Percentiles rank a stretch among this genome's conserved stretches.
Evolutionary conservation across 352 stramenopile species (phyloP).

Genomic region (Phytophthora pisi): DNA sequence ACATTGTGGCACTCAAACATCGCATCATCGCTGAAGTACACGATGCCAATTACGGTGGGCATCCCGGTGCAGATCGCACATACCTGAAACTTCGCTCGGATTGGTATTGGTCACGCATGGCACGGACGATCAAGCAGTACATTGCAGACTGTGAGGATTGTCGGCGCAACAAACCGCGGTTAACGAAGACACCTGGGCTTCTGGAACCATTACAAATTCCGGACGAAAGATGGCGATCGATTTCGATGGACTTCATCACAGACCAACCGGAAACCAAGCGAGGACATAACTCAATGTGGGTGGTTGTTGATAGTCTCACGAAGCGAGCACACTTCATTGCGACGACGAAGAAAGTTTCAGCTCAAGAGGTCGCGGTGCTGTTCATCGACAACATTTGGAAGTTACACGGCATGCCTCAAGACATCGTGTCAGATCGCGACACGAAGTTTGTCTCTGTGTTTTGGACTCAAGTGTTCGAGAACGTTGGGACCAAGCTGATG

Average conservation of each 20-base stretch:
- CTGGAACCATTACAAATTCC: slow-evolving; percentile 12
- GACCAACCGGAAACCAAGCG: slow-evolving; percentile 6
- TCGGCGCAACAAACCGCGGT: slow-evolving; percentile 8
- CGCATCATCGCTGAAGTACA: slow-evolving; percentile 13
- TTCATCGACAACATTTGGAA: slow-evolving; percentile 7
- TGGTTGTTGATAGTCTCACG: background rate
- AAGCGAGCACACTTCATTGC: background rate
- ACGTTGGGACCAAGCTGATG: background rate
- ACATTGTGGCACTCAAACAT: slow-evolving; percentile 3
- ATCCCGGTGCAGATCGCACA: background rate
- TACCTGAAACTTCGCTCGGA: slow-evolving; percentile 9
- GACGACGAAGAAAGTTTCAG: slow-evolving; percentile 1
- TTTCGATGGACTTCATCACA: slow-evolving; percentile 14
- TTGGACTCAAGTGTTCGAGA: background rate
- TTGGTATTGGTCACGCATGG: slow-evolving; percentile 7
- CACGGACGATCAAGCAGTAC: slow-evolving; percentile 5
- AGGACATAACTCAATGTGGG: background rate
- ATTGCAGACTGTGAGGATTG: slow-evolving; percentile 16
- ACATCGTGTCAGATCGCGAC: background rate
- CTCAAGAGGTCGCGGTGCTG: background rate
- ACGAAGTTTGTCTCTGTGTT: slow-evolving; percentile 6
- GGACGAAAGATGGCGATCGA: slow-evolving; percentile 7
- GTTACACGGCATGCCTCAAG: background rate
- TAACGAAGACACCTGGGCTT: slow-evolving; percentile 5
- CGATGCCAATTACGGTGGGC: background rate